A percentile compares a stretch with the other conserved stretches of the same genome.
Conservation (phyloP, 2,329 filamentous ascomycete species). For the Karstenula rhodostoma region DNA sequence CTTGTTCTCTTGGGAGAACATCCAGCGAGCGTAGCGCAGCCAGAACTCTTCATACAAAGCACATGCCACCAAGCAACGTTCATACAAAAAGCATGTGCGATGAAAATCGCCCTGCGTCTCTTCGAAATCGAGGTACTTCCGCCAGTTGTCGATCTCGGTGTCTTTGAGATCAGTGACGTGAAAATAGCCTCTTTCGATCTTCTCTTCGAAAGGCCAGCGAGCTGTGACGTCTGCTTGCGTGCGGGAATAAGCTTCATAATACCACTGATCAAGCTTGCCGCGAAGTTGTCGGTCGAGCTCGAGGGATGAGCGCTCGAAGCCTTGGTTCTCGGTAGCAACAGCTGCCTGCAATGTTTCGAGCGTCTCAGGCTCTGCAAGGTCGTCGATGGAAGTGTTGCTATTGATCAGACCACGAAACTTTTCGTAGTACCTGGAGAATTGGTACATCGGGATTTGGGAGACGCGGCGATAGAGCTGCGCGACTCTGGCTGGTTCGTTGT, state of each 20-base stretch:
- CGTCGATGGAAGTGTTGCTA: conserved; percentile 75
- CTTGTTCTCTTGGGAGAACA: conserved; percentile 79
- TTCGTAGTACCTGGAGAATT: conserved; percentile 95
- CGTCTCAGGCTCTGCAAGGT: conserved; percentile 74
- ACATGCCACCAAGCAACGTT: conserved; percentile 90
- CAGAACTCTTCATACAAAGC: conserved; percentile 98
- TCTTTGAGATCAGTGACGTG: conserved; percentile 93
- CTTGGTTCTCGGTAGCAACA: conserved; percentile 68
- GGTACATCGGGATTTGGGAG: conserved; percentile 91
- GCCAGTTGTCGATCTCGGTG: conserved; percentile 85
- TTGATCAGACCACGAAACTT: conserved; percentile 74
- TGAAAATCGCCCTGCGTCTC: conserved; percentile 81
- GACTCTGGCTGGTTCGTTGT: conserved; percentile 66
- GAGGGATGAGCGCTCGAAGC: conserved; percentile 67
- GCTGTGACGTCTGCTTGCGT: conserved; percentile 90
- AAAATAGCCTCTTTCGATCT: conserved; percentile 96
- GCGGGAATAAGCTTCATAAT: conserved; percentile 79
- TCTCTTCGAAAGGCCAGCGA: conserved; percentile 92
- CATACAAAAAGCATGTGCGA: conserved; percentile 84
- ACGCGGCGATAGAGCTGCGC: conserved; percentile 84
- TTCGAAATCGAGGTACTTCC: conserved; percentile 96
- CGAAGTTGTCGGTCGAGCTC: conserved; percentile 87
- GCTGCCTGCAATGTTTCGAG: conserved; percentile 75
- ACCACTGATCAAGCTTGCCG: conserved; percentile 78
- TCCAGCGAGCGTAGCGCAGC: conserved; percentile 97